phyloP scores from a whole-genome alignment of 2,329 filamentous ascomycete species.

The Cytospora schulzeri region DNA sequence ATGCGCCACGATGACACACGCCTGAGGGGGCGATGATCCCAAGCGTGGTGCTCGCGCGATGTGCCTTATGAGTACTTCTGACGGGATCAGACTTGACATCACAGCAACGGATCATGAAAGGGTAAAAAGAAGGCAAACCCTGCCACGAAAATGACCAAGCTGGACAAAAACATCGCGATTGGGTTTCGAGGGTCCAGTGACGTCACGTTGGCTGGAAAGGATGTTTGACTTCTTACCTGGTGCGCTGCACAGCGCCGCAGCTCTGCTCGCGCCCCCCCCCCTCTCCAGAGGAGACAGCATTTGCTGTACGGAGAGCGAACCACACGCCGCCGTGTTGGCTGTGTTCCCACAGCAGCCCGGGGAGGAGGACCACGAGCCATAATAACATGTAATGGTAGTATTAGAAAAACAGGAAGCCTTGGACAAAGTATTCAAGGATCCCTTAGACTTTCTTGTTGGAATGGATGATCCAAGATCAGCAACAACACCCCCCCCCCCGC shows the following conservation, averaged over 20 bases:
- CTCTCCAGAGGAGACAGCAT: neutral
- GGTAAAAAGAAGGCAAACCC: neutral
- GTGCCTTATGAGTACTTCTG: neutral
- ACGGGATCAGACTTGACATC: neutral
- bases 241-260: neutral
- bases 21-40: neutral
- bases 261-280: neutral
- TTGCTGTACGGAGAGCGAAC: neutral
- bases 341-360: neutral
- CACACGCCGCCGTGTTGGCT: neutral
- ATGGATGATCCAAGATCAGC: neutral
- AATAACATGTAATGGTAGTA: neutral
- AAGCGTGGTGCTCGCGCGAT: neutral
- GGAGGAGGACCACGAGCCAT: neutral
- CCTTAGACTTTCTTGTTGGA: neutral
- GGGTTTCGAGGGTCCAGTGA: conserved; percentile 20
- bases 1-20: neutral
- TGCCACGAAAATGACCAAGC: neutral
- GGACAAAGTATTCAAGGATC: too few species aligned
- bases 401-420: neutral
- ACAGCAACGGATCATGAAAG: neutral
- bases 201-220: neutral
- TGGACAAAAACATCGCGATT: neutral
- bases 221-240: conserved; percentile 2
- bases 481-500: neutral